phyloP scores from a whole-genome alignment of 129 eudicot species.

The Saussurea involucrata region DNA sequence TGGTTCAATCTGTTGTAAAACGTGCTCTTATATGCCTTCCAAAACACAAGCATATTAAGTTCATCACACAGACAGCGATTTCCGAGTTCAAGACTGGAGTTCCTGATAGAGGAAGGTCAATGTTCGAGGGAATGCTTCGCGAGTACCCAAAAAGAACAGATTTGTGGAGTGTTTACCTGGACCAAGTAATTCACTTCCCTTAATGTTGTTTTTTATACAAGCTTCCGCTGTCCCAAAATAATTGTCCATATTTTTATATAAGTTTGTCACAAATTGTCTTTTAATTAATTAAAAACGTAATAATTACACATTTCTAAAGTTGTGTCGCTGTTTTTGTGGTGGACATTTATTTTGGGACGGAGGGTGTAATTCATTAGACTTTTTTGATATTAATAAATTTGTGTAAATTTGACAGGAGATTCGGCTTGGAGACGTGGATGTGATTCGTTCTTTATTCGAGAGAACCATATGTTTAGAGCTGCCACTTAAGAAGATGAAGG shows the following conservation, averaged over 20 bases:
- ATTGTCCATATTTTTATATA: not conserved
- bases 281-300: not conserved
- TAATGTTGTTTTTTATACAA: not conserved
- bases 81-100: slow-evolving; percentile 77
- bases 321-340: not conserved
- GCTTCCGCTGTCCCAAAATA: not conserved
- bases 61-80: slow-evolving; percentile 68
- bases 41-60: slow-evolving; percentile 69
- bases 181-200: slow-evolving; percentile 49
- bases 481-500: slow-evolving; percentile 81
- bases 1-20: slow-evolving; percentile 49
- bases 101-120: slow-evolving; percentile 79
- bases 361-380: not conserved
- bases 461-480: slow-evolving; percentile 78
- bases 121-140: slow-evolving; percentile 82
- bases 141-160: slow-evolving; percentile 91
- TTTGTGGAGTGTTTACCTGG: slow-evolving; percentile 85
- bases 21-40: slow-evolving; percentile 88
- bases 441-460: slow-evolving; percentile 80
- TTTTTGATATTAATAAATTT: not conserved
- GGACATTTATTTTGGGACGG: not conserved
- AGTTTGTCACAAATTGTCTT: not conserved
- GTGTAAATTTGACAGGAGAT: slow-evolving; percentile 55
- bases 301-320: not conserved
- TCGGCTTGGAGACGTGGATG: slow-evolving; percentile 65